These are phyloP conservation scores for Omphalotus olearius DNA, from an alignment of 1,284 basidiomycete species.

Conservation along the genomic window DNA sequence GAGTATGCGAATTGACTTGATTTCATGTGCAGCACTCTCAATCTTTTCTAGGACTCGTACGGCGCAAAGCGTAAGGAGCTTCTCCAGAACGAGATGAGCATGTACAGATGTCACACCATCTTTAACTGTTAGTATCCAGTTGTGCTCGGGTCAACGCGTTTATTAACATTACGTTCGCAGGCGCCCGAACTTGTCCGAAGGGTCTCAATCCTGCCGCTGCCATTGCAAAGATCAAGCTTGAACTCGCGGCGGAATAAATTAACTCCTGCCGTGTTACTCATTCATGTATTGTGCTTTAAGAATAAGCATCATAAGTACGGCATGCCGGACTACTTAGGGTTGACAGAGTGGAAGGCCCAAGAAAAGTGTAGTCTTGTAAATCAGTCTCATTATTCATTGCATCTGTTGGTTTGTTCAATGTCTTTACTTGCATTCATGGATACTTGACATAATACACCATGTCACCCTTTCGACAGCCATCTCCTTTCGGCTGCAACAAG, in stretches of 20 bases:
- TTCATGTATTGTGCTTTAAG: too few relatives aligned
- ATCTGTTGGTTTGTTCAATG: background rate
- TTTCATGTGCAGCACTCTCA: slow-evolving; percentile 6
- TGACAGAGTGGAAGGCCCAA: too few relatives aligned
- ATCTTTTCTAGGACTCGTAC: slow-evolving; percentile 63
- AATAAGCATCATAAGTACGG: too few relatives aligned
- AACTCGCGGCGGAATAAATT: slow-evolving; percentile 71
- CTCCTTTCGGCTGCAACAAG: too few relatives aligned
- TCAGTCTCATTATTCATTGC: background rate
- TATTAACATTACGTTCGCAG: slow-evolving; percentile 28
- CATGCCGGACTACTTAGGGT: too few relatives aligned
- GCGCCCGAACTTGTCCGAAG: slow-evolving; percentile 91
- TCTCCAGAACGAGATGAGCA: slow-evolving; percentile 92
- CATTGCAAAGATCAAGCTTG: slow-evolving; percentile 87
- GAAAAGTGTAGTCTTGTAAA: background rate
- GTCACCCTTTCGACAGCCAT: too few relatives aligned
- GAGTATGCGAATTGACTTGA: slow-evolving; percentile 46
- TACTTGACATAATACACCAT: too few relatives aligned
- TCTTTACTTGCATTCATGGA: background rate
- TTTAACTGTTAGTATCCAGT: slow-evolving; percentile 74
- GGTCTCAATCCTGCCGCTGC: slow-evolving; percentile 89
- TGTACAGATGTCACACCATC: slow-evolving; percentile 94
- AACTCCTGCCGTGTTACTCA: background rate
- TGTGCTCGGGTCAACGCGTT: background rate
- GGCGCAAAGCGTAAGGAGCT: slow-evolving; percentile 83